phyloP scores from a whole-genome alignment of 352 stramenopile species.

The Phytopythium kandeliae region DNA sequence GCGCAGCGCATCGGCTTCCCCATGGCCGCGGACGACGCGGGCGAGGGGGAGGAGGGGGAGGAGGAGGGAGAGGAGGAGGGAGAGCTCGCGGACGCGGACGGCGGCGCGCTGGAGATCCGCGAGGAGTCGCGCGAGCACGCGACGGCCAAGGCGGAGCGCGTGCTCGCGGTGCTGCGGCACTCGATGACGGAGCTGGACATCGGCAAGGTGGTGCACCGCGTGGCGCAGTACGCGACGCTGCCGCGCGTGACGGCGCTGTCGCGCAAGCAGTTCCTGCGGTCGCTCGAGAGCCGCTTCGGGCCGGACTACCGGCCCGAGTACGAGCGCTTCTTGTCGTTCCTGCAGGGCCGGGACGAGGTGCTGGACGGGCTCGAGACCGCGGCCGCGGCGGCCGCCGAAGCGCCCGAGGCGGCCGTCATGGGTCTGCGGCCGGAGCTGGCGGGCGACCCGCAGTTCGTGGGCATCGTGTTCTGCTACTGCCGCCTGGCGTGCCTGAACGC shows the following conservation, averaged over 20 bases:
- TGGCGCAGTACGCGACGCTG: conserved; percentile 74
- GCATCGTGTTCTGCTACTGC: conserved; percentile 80
- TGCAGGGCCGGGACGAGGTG: conserved; percentile 63
- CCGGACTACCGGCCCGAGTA: conserved; percentile 53
- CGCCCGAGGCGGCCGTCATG: conserved; percentile 58
- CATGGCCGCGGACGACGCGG: conserved; percentile 33
- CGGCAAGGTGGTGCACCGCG: conserved; percentile 72
- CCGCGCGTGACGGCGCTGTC: conserved; percentile 66
- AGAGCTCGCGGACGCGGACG: conserved; percentile 10
- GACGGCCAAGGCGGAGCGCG: conserved; percentile 65
- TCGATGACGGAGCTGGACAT: conserved; percentile 84
- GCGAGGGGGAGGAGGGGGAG: conserved; percentile 13
- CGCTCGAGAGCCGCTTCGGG: conserved; percentile 64
- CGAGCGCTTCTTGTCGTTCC: conserved; percentile 64
- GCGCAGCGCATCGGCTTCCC: conserved; percentile 72
- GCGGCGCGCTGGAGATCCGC: conserved; percentile 27
- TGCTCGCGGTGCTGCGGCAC: conserved; percentile 72
- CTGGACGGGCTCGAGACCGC: conserved; percentile 62
- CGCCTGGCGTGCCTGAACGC: conserved; percentile 79
- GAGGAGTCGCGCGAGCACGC: conserved; percentile 63
- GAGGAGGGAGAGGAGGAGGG: neutral
- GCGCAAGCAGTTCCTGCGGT: conserved; percentile 73
- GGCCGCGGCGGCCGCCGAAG: conserved; percentile 14
- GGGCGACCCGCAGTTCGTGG: conserved; percentile 66
- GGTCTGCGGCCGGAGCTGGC: conserved; percentile 70